phyloP scores from a whole-genome alignment of 2,329 filamentous ascomycete genomes.

The Microdochium trichocladiopsis region DNA sequence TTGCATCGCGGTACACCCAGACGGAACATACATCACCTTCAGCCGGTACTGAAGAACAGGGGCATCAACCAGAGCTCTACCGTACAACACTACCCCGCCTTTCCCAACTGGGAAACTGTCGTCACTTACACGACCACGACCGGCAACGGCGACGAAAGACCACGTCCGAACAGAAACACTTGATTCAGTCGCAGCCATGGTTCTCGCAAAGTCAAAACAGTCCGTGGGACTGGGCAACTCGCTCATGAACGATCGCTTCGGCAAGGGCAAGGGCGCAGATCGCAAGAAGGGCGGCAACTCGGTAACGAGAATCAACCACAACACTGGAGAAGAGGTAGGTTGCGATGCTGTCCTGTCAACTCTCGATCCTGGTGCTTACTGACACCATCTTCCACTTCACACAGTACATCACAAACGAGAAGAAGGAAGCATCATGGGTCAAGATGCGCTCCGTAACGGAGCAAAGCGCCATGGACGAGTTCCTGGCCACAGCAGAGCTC shows the following conservation, averaged over 20 bases:
- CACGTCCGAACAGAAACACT: background rate
- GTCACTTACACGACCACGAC: background rate
- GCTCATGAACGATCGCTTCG: conserved; percentile 98
- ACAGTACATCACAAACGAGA: conserved; percentile 83
- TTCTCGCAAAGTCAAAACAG: conserved; percentile 85
- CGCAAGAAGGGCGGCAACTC: conserved; percentile 60
- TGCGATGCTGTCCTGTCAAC: background rate
- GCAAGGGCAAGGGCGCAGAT: conserved; percentile 80
- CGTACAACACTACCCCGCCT: background rate
- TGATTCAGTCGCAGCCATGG: conserved; percentile 33
- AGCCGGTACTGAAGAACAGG: background rate
- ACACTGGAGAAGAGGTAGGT: conserved; percentile 66
- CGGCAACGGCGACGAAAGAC: background rate
- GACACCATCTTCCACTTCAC: background rate
- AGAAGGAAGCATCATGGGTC: conserved; percentile 89
- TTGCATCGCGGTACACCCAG: background rate
- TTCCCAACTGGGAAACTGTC: background rate
- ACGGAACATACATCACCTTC: background rate
- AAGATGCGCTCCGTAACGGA: conserved; percentile 99
- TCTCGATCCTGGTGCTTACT: background rate
- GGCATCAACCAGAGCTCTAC: background rate
- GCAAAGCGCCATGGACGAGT: conserved; percentile 94
- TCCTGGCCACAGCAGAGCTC: conserved; percentile 88
- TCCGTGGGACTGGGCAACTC: conserved; percentile 90
- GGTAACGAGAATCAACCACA: conserved; percentile 64